These are phyloP conservation scores for Gaeumannomyces tritici DNA, from an alignment of 2,329 filamentous ascomycete species.

Conservation along the genomic window DNA sequence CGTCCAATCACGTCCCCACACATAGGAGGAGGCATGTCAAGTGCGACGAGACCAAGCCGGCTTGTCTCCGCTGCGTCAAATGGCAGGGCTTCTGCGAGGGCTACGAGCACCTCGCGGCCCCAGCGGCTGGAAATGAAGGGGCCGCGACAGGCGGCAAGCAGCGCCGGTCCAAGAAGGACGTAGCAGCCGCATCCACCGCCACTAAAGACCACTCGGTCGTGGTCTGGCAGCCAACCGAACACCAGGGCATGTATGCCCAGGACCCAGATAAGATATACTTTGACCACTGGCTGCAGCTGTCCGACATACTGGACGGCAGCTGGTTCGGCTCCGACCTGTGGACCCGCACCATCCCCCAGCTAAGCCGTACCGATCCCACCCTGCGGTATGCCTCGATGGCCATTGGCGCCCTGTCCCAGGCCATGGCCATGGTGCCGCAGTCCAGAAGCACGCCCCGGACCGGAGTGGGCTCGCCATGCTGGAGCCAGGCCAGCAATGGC, in stretches of 20 bases:
- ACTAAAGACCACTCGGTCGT: not conserved
- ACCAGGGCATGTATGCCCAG: slow-evolving; percentile 8
- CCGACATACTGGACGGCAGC: slow-evolving; percentile 15
- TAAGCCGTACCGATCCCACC: slow-evolving; percentile 21
- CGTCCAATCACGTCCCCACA: not conserved
- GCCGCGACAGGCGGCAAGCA: not conserved
- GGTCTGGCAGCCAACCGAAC: not conserved
- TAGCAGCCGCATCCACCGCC: not conserved
- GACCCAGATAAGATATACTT: slow-evolving; percentile 17
- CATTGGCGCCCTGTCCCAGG: slow-evolving; percentile 21
- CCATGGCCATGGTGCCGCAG: slow-evolving; percentile 6
- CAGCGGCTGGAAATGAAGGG: not conserved
- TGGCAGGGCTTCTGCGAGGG: slow-evolving; percentile 20
- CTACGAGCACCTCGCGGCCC: slow-evolving; percentile 9
- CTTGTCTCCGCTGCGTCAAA: slow-evolving; percentile 18
- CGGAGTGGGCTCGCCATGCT: not conserved
- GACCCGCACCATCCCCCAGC: slow-evolving; percentile 22
- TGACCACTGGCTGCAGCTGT: slow-evolving; percentile 14
- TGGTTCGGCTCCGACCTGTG: slow-evolving; percentile 25
- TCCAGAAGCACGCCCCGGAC: not conserved
- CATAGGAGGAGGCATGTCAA: slow-evolving; percentile 15
- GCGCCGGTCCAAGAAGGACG: not conserved
- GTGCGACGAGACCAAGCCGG: slow-evolving; percentile 19
- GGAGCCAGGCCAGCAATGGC: not conserved
- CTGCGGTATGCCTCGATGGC: slow-evolving; percentile 27